phyloP scores from a whole-genome alignment of 2,329 filamentous ascomycete genomes.

The Fusarium pseudograminearum region DNA sequence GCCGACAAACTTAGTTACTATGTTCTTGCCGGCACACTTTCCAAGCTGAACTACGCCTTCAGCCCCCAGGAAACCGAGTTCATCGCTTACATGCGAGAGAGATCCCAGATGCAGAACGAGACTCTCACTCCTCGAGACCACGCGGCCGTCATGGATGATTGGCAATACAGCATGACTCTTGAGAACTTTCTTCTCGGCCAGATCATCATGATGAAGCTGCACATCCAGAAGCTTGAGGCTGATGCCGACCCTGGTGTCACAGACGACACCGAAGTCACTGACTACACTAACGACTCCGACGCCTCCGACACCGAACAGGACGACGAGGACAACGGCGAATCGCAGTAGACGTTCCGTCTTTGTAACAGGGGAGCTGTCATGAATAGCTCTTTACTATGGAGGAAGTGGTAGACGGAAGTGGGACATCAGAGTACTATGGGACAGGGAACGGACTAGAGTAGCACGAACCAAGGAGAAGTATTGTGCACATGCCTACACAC shows the following conservation, averaged over 20 bases:
- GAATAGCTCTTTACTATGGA: not conserved
- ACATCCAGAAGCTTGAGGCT: not conserved
- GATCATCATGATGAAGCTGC: not conserved
- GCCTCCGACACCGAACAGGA: too few species aligned
- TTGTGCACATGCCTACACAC: not conserved
- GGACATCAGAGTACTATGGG: not conserved
- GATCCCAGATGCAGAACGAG: not conserved
- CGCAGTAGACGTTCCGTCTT: not conserved
- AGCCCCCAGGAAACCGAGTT: not conserved
- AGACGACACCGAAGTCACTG: too few species aligned
- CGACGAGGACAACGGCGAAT: not conserved
- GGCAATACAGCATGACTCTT: not conserved
- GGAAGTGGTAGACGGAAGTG: not conserved
- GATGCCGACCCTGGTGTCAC: not conserved
- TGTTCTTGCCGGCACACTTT: not conserved
- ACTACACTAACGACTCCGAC: too few species aligned
- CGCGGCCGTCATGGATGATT: not conserved
- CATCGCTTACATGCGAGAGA: not conserved
- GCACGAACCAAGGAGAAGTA: not conserved
- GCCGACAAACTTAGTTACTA: not conserved
- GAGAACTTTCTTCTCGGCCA: not conserved
- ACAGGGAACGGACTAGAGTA: too few species aligned
- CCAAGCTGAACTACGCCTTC: not conserved
- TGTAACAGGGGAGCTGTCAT: not conserved
- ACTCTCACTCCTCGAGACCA: not conserved